Evolutionary conservation across 805 yeast genomes (phyloP), one percentile per base, ranked within the genome.

Genomic region (Cyberlindnera americana): DNA sequence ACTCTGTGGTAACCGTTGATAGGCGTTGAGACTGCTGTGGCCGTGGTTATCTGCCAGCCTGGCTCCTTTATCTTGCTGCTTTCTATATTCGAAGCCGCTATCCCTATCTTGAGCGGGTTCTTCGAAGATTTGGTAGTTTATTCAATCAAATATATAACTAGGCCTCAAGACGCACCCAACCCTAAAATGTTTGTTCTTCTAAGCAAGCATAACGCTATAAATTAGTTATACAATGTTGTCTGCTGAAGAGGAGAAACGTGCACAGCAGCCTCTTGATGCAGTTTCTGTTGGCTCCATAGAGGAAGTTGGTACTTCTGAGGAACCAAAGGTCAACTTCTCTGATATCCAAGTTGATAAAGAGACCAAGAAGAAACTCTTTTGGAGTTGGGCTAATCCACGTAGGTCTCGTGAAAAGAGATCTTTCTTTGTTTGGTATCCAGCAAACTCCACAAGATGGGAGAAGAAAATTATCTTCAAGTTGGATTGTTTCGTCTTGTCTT

Each of bases 391-490:
- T 15, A 26, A 21, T 15, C 52, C 55, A 8, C 49, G 50, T 27
- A 40, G 23, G 12, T 5, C 29, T 12, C 25, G 25, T 14, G 24
- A 29, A 10, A 46, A 27, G 16, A 37, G 32, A 23, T 33, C 37
- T 4, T 53, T 49, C 46, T 49, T 50, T 26, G 46, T 50, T 16
- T 50, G 54, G 52, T 35, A 35, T 19, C 54, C 50, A 10, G 46
- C 48, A 13, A 44, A 38, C 26, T 48, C 44, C 13, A 37, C 49
- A 3, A 28, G 24, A 2, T 29, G 34, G 29, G 53, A 49, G 35
- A 47, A 28, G 37, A 45, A 38, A 16, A 22, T 47, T 10, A 47
- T 49, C 21, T 41, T 47, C 28, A 50, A 50, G 31, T 25, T 49
- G 14, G 55, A 50, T 36, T 38, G 38, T 25, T 32, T 37, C 5